Percentiles rank a stretch among this genome's conserved stretches.
phyloP scores from a whole-genome alignment of 164 flowering plant genomes.

The Protea cynaroides region DNA sequence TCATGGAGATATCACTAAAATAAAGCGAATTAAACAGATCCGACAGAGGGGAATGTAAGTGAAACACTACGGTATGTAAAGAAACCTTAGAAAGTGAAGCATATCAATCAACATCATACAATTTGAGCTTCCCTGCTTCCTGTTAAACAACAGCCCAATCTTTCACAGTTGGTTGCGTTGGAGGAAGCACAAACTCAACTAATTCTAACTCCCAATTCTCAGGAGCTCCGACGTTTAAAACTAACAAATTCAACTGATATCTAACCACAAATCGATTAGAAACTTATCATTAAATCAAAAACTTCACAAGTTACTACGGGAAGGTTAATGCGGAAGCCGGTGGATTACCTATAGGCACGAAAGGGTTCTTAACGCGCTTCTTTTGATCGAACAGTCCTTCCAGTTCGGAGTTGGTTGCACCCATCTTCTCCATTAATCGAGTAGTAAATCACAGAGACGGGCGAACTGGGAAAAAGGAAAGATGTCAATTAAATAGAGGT shows the following conservation, averaged over 20 bases:
- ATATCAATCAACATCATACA: too few relatives aligned
- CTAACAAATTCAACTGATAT: background rate
- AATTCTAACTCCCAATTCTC: background rate
- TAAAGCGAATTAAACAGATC: background rate
- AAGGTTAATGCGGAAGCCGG: background rate
- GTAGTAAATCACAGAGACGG: too few relatives aligned
- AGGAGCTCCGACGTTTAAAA: background rate
- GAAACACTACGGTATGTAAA: too few relatives aligned
- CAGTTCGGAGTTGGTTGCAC: conserved; percentile 26
- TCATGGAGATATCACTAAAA: background rate
- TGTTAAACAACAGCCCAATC: too few relatives aligned
- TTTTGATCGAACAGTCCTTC: conserved; percentile 32
- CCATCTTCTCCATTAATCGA: conserved; percentile 23
- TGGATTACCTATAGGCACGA: conserved; percentile 46
- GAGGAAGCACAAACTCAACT: background rate
- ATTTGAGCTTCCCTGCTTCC: too few relatives aligned
- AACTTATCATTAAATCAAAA: background rate
- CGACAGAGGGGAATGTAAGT: background rate
- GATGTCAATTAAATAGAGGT: background rate
- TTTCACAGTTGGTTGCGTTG: too few relatives aligned
- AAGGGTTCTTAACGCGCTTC: conserved; percentile 50
- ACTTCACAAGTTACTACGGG: background rate
- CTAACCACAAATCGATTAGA: background rate
- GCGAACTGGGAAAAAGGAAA: background rate
- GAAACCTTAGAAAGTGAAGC: too few relatives aligned